These are phyloP conservation scores for Kurtzmaniella fragi DNA, from an alignment of 805 yeast species.

Conservation along the genomic window DNA sequence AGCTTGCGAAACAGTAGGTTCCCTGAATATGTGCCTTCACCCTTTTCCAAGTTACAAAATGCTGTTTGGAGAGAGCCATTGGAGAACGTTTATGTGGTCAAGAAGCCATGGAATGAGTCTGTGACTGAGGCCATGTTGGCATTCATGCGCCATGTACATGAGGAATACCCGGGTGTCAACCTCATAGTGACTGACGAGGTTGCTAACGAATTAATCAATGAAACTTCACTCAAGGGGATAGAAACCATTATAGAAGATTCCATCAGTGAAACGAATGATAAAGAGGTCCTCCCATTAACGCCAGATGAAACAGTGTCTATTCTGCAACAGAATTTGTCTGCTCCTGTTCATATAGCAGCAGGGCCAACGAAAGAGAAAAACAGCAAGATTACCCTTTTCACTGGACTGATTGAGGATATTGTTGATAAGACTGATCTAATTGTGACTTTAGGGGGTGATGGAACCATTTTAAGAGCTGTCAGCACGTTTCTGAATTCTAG, in stretches of 20 bases:
- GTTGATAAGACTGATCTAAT: slow-evolving; percentile 68
- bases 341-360: neutral
- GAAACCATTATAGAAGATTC: slow-evolving; percentile 5
- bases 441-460: slow-evolving; percentile 95
- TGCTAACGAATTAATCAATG: slow-evolving; percentile 57
- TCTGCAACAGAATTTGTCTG: slow-evolving; percentile 4
- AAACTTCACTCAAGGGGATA: slow-evolving; percentile 6
- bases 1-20: slow-evolving; percentile 11
- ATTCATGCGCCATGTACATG: slow-evolving; percentile 58
- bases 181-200: slow-evolving; percentile 74
- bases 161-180: slow-evolving; percentile 64
- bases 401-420: slow-evolving; percentile 57
- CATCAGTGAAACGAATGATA: neutral
- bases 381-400: slow-evolving; percentile 34
- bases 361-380: slow-evolving; percentile 4
- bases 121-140: slow-evolving; percentile 64
- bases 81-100: slow-evolving; percentile 71
- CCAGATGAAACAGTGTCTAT: neutral
- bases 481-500: slow-evolving; percentile 64
- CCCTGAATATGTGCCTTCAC: slow-evolving; percentile 51
- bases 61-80: slow-evolving; percentile 70
- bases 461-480: slow-evolving; percentile 83
- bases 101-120: slow-evolving; percentile 72
- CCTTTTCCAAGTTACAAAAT: slow-evolving; percentile 57
- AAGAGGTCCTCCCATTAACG: neutral